Percentiles rank a stretch among this genome's conserved stretches.
Conservation (phyloP, 441 rosid species). For the Raphanus hybrid region DNA sequence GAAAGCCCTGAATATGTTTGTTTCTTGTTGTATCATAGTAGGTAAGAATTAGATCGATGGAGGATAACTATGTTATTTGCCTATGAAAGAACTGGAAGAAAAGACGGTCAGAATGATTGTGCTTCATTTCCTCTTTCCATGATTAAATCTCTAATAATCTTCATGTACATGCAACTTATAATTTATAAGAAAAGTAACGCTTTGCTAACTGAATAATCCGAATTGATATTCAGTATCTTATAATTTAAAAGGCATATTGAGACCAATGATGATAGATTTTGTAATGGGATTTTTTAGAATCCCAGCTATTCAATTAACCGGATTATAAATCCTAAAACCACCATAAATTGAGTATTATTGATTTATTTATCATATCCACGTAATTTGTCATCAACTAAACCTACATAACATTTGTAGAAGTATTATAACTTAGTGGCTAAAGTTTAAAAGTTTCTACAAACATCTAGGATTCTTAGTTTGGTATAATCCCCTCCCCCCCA, state of each 20-base stretch:
- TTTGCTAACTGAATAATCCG: neutral
- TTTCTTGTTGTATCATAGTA: slow-evolving; percentile 7
- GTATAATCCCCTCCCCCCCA: no score
- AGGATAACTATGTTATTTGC: slow-evolving; percentile 6
- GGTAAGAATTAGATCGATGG: neutral
- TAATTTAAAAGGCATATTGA: neutral
- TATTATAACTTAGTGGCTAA: no score
- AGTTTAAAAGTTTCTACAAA: no score
- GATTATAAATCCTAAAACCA: neutral
- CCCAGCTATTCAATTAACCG: neutral
- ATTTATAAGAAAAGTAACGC: neutral
- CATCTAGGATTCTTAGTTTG: no score
- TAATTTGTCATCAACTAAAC: neutral
- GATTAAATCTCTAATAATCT: neutral
- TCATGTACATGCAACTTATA: neutral
- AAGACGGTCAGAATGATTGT: neutral
- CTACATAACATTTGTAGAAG: neutral
- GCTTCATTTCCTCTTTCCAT: slow-evolving; percentile 7
- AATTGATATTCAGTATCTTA: neutral
- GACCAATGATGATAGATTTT: neutral
- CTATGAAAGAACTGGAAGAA: neutral
- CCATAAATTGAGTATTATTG: neutral
- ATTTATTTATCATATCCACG: neutral
- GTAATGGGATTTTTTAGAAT: neutral
- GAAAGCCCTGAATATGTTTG: slow-evolving; percentile 3